A percentile compares a stretch with the other conserved stretches of the same genome.
Conservation (phyloP, 2,329 filamentous ascomycete genomes). For the Fusarium lyarnte region DNA sequence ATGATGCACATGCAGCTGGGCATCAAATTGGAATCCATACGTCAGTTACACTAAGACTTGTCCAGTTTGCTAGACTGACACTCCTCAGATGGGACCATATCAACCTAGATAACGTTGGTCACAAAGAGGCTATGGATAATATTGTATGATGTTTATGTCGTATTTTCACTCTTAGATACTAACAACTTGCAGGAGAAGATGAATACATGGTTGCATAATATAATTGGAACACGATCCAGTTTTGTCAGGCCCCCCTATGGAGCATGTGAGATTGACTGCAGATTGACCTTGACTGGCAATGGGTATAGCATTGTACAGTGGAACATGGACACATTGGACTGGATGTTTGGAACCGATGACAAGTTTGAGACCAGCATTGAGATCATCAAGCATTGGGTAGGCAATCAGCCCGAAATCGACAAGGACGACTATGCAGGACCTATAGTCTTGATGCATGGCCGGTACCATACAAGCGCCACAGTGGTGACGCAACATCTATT, state of each 20-base stretch:
- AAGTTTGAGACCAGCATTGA: neutral
- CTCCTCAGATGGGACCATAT: neutral
- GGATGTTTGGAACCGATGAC: neutral
- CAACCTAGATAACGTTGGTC: neutral
- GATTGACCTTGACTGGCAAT: neutral
- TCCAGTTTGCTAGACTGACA: rapidly evolving
- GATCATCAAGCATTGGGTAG: neutral
- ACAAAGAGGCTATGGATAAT: neutral
- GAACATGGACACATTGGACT: neutral
- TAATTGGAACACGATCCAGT: neutral
- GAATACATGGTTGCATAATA: neutral
- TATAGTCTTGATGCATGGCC: neutral
- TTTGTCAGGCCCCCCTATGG: neutral
- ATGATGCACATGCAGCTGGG: neutral
- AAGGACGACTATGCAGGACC: neutral
- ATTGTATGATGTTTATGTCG: neutral
- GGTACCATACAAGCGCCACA: neutral
- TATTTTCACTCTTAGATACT: rapidly evolving
- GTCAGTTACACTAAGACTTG: rapidly evolving
- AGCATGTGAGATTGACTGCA: neutral
- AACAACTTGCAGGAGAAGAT: neutral
- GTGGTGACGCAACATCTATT: neutral
- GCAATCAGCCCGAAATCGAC: neutral
- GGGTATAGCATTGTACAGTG: neutral
- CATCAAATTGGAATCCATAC: neutral